A percentile compares a stretch with the other conserved stretches of the same genome.
Conservation (phyloP, 768 basidiomycete species). For the Rhizopogon salebrosus region DNA sequence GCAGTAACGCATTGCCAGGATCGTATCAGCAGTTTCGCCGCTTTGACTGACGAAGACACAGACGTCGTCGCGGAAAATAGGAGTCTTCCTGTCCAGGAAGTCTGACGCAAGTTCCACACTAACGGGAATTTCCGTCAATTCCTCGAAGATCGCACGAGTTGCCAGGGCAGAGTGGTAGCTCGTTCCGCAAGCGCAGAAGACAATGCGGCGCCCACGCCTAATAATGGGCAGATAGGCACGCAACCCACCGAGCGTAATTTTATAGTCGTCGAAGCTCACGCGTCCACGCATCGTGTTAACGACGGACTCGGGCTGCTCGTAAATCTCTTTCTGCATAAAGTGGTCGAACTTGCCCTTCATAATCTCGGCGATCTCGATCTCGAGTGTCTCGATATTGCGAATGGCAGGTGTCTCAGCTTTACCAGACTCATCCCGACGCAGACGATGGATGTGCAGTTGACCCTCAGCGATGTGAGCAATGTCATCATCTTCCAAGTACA, state of each 20-base stretch:
- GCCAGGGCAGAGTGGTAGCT: conserved; percentile 97
- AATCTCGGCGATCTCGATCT: conserved; percentile 98
- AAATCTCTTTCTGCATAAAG: conserved; percentile 99
- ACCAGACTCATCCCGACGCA: conserved; percentile 79
- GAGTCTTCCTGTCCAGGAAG: conserved; percentile 97
- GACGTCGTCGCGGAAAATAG: conserved; percentile 98
- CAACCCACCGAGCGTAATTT: conserved; percentile 91
- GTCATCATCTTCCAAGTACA: conserved; percentile 98
- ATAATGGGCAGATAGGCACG: conserved; percentile 95
- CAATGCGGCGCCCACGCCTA: conserved; percentile 87
- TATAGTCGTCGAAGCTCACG: conserved; percentile 93
- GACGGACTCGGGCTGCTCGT: conserved; percentile 97
- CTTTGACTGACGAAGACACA: conserved; percentile 96
- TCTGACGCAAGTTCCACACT: conserved; percentile 96
- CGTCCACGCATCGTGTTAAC: conserved; percentile 99
- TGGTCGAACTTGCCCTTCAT: conserved; percentile 99
- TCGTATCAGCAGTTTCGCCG: conserved; percentile 98
- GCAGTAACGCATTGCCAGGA: conserved; percentile 94
- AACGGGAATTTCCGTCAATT: conserved; percentile 97
- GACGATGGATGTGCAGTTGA: conserved; percentile 97
- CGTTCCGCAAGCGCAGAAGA: conserved; percentile 98
- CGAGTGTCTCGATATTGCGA: conserved; percentile 95
- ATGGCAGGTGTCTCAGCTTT: conserved; percentile 56
- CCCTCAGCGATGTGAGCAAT: conserved; percentile 97
- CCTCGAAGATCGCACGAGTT: conserved; percentile 96